A percentile compares a stretch with the other conserved stretches of the same genome.
Evolutionary conservation across 805 yeast species (phyloP).

Genomic region (Torulaspora gathmanii): DNA sequence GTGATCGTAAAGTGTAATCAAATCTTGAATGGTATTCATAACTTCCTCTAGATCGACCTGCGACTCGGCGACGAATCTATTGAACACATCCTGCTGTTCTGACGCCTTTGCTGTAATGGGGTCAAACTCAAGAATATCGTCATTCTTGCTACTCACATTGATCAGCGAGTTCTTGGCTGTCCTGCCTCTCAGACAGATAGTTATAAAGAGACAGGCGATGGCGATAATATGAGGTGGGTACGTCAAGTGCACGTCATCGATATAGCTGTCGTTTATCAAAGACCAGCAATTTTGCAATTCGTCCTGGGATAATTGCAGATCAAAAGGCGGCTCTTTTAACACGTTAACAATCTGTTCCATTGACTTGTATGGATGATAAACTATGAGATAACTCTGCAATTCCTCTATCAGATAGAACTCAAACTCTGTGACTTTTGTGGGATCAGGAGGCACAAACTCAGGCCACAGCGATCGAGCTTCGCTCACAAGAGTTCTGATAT

Average conservation of each 20-base stretch:
- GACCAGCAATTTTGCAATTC: slow-evolving; percentile 89
- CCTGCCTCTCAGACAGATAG: slow-evolving; percentile 40
- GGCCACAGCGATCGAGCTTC: slow-evolving; percentile 95
- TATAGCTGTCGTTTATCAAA: slow-evolving; percentile 79
- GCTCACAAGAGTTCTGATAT: slow-evolving; percentile 71
- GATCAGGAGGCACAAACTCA: slow-evolving; percentile 85
- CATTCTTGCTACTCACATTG: slow-evolving; percentile 2
- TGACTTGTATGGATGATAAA: slow-evolving; percentile 72
- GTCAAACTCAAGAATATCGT: slow-evolving; percentile 5
- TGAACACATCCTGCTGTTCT: slow-evolving; percentile 21
- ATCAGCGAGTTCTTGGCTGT: slow-evolving; percentile 44
- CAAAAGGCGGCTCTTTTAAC: slow-evolving; percentile 35
- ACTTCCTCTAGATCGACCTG: slow-evolving; percentile 74
- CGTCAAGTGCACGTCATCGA: slow-evolving; percentile 77
- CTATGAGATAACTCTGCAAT: slow-evolving; percentile 62
- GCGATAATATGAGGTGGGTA: slow-evolving; percentile 91
- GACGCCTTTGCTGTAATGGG: slow-evolving; percentile 4
- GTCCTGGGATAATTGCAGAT: slow-evolving; percentile 43
- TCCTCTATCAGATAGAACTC: slow-evolving; percentile 93
- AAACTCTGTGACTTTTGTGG: slow-evolving; percentile 88
- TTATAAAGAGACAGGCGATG: slow-evolving; percentile 71
- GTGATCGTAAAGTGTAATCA: slow-evolving; percentile 71
- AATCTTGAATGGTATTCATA: slow-evolving; percentile 78
- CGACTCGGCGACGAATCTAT: slow-evolving; percentile 60
- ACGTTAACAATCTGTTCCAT: slow-evolving; percentile 48